Evolutionary conservation across 257 asterid genomes (phyloP).

Genomic region (Verbena officinalis): DNA sequence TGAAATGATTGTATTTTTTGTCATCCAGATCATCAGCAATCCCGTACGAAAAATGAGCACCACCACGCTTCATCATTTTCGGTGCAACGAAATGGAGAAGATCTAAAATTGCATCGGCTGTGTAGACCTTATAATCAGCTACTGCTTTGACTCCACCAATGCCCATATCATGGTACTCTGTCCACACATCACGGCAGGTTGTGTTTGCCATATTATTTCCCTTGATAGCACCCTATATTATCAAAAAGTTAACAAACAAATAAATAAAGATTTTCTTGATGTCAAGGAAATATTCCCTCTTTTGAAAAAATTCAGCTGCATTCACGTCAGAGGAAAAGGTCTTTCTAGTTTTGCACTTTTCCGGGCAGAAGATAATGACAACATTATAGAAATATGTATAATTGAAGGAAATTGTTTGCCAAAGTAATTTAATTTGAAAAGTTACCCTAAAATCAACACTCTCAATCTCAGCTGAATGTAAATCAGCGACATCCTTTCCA

Average conservation of each 20-base stretch:
- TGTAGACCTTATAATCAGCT: slow-evolving; percentile 64
- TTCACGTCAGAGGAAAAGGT: slow-evolving; percentile 3
- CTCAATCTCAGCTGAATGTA: slow-evolving; percentile 60
- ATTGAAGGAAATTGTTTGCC: slow-evolving; percentile 18
- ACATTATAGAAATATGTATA: too few relatives aligned
- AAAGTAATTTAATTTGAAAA: slow-evolving; percentile 21
- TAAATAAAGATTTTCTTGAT: slow-evolving; percentile 11
- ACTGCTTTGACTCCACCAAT: slow-evolving; percentile 66
- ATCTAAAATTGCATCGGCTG: slow-evolving; percentile 60
- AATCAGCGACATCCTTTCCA: slow-evolving; percentile 62
- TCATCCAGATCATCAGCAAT: slow-evolving; percentile 71
- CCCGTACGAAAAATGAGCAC: slow-evolving; percentile 78
- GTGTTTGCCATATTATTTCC: slow-evolving; percentile 60
- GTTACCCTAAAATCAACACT: slow-evolving; percentile 70
- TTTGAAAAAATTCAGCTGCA: neutral
- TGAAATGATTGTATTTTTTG: slow-evolving; percentile 60
- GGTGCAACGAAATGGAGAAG: slow-evolving; percentile 80
- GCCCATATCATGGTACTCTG: slow-evolving; percentile 84
- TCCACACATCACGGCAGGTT: slow-evolving; percentile 74
- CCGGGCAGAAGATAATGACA: neutral
- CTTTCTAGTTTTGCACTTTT: neutral
- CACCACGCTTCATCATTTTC: slow-evolving; percentile 90
- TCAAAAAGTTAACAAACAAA: slow-evolving; percentile 15
- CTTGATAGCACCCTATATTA: slow-evolving; percentile 61
- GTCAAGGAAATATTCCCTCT: neutral